Conservation (phyloP, 805 yeast species). For the Cyberlindnera misumaiensis region DNA sequence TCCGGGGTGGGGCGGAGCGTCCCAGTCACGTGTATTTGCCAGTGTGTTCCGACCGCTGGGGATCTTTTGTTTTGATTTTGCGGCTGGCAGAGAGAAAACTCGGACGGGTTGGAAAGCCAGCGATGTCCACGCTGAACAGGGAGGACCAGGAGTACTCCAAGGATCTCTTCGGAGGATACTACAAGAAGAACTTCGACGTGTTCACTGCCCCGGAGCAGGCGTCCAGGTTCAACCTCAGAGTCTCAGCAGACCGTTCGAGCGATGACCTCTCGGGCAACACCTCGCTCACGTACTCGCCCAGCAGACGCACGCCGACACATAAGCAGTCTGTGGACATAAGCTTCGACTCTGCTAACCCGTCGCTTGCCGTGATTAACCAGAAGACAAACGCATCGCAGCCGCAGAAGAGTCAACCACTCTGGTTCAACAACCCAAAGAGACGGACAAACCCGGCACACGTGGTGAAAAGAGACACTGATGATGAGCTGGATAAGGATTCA, state of each 20-base stretch:
- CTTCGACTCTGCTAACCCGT: slow-evolving; percentile 15
- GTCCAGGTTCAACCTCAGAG: slow-evolving; percentile 18
- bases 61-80: no score
- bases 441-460: slow-evolving; percentile 42
- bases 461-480: slow-evolving; percentile 32
- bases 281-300: slow-evolving; percentile 3
- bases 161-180: slow-evolving; percentile 21
- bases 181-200: slow-evolving; percentile 19
- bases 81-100: no score
- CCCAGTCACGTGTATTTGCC: no score
- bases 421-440: slow-evolving; percentile 38
- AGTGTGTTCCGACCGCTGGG: no score
- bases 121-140: background rate
- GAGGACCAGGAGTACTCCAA: slow-evolving; percentile 16
- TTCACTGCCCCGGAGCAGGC: slow-evolving; percentile 13
- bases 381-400: slow-evolving; percentile 8
- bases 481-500: slow-evolving; percentile 19
- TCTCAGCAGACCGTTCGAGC: slow-evolving; percentile 14
- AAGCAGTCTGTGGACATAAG: slow-evolving; percentile 15
- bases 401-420: slow-evolving; percentile 22
- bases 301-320: slow-evolving; percentile 23
- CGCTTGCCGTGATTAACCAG: slow-evolving; percentile 20
- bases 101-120: background rate
- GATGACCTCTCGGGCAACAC: slow-evolving; percentile 15
- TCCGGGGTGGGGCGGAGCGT: no score